These are phyloP conservation scores for Hypholoma fasciculare DNA, from an alignment of 768 basidiomycete species.

Conservation along the genomic window DNA sequence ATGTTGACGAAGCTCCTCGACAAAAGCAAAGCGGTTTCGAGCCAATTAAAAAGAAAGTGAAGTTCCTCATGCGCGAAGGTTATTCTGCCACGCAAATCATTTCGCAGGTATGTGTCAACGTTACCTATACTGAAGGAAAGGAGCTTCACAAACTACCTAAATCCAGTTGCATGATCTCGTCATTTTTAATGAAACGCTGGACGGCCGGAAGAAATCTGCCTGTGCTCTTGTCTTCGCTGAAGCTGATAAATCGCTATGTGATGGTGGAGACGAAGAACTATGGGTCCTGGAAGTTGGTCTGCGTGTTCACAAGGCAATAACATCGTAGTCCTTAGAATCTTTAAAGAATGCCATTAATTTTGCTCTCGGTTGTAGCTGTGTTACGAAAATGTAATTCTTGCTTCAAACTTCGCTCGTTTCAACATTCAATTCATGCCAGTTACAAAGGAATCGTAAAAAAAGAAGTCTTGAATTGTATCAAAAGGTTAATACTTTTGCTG, in stretches of 20 bases:
- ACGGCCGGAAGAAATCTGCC: conserved; percentile 75
- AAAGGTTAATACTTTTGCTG: conserved; percentile 16
- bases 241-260: conserved; percentile 93
- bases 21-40: conserved; percentile 48
- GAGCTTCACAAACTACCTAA: neutral
- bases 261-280: conserved; percentile 96
- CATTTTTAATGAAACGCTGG: conserved; percentile 78
- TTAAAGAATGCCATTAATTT: neutral
- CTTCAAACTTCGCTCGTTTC: neutral
- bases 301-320: conserved; percentile 67
- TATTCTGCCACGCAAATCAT: conserved; percentile 92
- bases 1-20: conserved; percentile 46
- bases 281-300: conserved; percentile 92
- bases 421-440: neutral
- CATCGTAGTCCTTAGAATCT: conserved; percentile 15
- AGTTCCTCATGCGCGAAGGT: conserved; percentile 78
- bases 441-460: conserved; percentile 2
- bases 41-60: conserved; percentile 69
- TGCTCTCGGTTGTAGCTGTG: conserved; percentile 4
- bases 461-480: conserved; percentile 4
- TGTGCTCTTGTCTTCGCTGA: conserved; percentile 88
- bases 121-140: neutral
- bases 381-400: neutral
- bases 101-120: conserved; percentile 62
- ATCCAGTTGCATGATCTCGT: conserved; percentile 87